A percentile compares a stretch with the other conserved stretches of the same genome.
These are phyloP conservation scores for Parsonsia alboflavescens DNA, from an alignment of 257 asterid species.

Conservation along the genomic window DNA sequence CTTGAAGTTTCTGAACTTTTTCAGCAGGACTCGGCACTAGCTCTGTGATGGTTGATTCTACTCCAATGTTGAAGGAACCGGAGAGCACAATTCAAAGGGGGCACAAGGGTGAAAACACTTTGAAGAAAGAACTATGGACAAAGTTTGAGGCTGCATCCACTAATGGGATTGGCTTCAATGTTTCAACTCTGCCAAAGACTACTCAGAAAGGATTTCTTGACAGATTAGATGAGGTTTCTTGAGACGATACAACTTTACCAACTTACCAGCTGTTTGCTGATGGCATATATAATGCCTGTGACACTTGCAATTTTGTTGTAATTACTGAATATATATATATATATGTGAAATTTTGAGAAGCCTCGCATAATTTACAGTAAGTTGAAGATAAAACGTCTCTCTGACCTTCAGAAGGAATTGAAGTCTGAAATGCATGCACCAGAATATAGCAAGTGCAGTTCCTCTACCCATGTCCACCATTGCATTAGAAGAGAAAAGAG, in stretches of 20 bases:
- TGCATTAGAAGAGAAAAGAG: too few relatives aligned
- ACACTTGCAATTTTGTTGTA: background rate
- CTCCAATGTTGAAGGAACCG: conserved; percentile 62
- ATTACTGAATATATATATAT: too few relatives aligned
- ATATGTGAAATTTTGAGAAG: background rate
- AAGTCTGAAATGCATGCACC: too few relatives aligned
- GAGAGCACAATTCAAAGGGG: conserved; percentile 41
- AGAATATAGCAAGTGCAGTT: too few relatives aligned
- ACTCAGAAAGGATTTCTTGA: conserved; percentile 66
- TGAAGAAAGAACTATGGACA: conserved; percentile 86
- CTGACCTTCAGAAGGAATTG: too few relatives aligned
- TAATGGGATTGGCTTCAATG: conserved; percentile 31
- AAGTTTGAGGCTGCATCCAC: conserved; percentile 80
- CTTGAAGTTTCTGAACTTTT: background rate
- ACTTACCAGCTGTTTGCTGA: too few relatives aligned
- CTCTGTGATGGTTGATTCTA: conserved; percentile 40
- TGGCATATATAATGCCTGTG: background rate
- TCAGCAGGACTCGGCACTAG: conserved; percentile 30
- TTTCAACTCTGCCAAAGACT: conserved; percentile 22
- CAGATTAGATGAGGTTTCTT: conserved; percentile 60
- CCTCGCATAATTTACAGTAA: background rate
- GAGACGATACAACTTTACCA: conserved; percentile 19
- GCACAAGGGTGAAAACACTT: conserved; percentile 94
- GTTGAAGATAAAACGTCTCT: background rate
- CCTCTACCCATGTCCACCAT: too few relatives aligned